A percentile compares a stretch with the other conserved stretches of the same genome.
Evolutionary conservation across 192 early-diverging fungal species (phyloP).

Genomic region (Helicostylum pulchrum): DNA sequence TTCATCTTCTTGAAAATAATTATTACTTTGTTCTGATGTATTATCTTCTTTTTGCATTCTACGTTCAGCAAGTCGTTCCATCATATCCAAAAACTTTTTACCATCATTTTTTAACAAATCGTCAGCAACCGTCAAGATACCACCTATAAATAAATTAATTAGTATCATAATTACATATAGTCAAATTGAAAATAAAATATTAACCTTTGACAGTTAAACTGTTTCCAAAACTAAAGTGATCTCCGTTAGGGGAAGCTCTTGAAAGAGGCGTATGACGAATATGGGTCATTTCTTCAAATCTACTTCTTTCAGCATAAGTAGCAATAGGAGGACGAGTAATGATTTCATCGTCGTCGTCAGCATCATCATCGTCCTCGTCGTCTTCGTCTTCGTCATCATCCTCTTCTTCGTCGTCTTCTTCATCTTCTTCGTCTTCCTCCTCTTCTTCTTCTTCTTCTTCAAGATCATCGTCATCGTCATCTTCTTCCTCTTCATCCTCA

Average conservation of each 20-base stretch:
- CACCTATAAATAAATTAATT: constrained; percentile 34
- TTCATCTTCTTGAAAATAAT: constrained; percentile 46
- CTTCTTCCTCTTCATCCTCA: constrained; percentile 40
- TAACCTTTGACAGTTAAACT: constrained; percentile 77
- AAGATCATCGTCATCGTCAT: constrained; percentile 55
- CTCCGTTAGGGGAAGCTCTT: constrained; percentile 4
- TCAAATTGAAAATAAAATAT: neutral
- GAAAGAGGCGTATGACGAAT: neutral
- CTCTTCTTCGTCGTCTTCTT: constrained; percentile 5
- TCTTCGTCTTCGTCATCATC: constrained; percentile 2
- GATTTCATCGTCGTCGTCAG: neutral
- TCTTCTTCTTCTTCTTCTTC: constrained; percentile 38
- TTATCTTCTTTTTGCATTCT: constrained; percentile 77
- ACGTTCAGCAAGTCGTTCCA: constrained; percentile 91
- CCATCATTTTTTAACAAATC: constrained; percentile 91
- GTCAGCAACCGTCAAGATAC: constrained; percentile 76
- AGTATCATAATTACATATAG: neutral
- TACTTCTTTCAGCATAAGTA: constrained; percentile 5
- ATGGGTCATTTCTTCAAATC: constrained; percentile 6
- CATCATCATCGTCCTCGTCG: neutral
- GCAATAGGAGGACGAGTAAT: constrained; percentile 4
- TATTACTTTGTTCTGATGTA: constrained; percentile 52
- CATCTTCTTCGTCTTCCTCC: constrained; percentile 7
- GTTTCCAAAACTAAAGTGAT: constrained; percentile 68
- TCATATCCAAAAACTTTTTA: constrained; percentile 93